Conservation (phyloP, 257 asterid species). For the Apocynum venetum region DNA sequence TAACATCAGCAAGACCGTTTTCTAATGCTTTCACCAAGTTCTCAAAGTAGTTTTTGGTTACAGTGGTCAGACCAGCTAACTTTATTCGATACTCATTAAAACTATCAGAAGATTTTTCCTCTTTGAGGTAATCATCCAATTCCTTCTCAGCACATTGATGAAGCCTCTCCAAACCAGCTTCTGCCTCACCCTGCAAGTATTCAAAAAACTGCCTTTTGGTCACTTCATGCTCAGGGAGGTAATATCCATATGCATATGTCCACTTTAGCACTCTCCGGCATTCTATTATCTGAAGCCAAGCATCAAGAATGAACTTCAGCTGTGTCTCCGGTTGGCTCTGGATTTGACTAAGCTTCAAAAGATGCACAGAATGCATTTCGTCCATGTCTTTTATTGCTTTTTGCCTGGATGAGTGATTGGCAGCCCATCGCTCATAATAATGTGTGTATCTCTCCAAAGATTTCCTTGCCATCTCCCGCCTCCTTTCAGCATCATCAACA, state of each 20-base stretch:
- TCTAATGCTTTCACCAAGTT: slow-evolving; percentile 88
- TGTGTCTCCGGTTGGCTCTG: slow-evolving; percentile 82
- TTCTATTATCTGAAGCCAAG: slow-evolving; percentile 98
- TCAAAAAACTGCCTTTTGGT: slow-evolving; percentile 79
- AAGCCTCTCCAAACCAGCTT: slow-evolving; percentile 93
- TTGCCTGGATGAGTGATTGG: slow-evolving; percentile 92
- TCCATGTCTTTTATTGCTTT: slow-evolving; percentile 77
- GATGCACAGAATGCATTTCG: slow-evolving; percentile 75
- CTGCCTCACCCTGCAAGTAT: slow-evolving; percentile 98
- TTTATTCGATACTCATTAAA: slow-evolving; percentile 82
- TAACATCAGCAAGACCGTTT: slow-evolving; percentile 86
- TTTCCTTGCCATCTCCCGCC: slow-evolving; percentile 98
- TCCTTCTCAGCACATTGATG: slow-evolving; percentile 98
- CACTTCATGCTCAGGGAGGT: slow-evolving; percentile 64
- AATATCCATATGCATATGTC: slow-evolving; percentile 94
- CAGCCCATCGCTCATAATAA: slow-evolving; percentile 99
- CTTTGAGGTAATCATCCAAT: slow-evolving; percentile 51
- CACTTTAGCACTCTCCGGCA: slow-evolving; percentile 95
- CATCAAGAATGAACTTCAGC: slow-evolving; percentile 77
- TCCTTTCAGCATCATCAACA: slow-evolving; percentile 84
- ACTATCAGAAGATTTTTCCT: slow-evolving; percentile 51
- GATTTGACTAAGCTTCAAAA: slow-evolving; percentile 79
- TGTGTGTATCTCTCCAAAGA: slow-evolving; percentile 98
- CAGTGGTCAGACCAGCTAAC: slow-evolving; percentile 87
- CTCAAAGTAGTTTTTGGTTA: slow-evolving; percentile 78